Base-by-base conservation (phyloP, 2,329 filamentous ascomycete genomes). In the Trichoderma atrobrunneum region DNA sequence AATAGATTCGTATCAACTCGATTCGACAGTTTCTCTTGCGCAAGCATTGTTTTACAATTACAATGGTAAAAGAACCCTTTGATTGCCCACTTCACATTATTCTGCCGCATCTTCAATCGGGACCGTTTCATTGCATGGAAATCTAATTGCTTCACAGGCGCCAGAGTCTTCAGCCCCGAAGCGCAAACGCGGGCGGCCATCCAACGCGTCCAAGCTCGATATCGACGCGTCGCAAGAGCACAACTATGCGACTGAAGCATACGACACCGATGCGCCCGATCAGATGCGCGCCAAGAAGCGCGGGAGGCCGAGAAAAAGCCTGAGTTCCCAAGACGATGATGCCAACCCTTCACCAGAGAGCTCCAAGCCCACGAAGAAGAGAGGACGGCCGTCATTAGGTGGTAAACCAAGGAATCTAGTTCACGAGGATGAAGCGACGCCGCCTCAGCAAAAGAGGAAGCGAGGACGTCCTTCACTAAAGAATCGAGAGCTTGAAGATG, bases 181-280 rank as follows among this genome's bases (percentile, higher is more conserved):
- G 75, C 84, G 84, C 74, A 85, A 84, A 76, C 84, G 84, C 77
- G 82, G 82, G 69, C 80, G 81, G 54, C 82, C 81, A 14, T 76
- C 81, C 36, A 82, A 82, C 83, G 83, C 83, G 82, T 81, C 81
- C 70, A 81, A 78, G 73, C 72, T 78, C 30, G 72, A 70, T 36
- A 69, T 70, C 73, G 74, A 72, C 79, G 77, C 77, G 77, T 77
- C 77, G 62, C 75, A 75, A 57, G 56, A 73, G 63, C 60, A 69
- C 74, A 54, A 39, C 43, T 51, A 70, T 32, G 73, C 74, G 48
- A 73, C 70, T 28, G 70, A 72, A 28, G 65, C 60, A 11, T 56
- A 68, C 72, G 75, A 78, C 28, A 75, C 75, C 65, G 75, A 78
- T 62, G 75, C 72, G 21, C 78, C 78, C 24, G 78, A 80, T 34